Conservation (phyloP, 768 basidiomycete genomes). For the Phylloporus rhodoxanthus region DNA sequence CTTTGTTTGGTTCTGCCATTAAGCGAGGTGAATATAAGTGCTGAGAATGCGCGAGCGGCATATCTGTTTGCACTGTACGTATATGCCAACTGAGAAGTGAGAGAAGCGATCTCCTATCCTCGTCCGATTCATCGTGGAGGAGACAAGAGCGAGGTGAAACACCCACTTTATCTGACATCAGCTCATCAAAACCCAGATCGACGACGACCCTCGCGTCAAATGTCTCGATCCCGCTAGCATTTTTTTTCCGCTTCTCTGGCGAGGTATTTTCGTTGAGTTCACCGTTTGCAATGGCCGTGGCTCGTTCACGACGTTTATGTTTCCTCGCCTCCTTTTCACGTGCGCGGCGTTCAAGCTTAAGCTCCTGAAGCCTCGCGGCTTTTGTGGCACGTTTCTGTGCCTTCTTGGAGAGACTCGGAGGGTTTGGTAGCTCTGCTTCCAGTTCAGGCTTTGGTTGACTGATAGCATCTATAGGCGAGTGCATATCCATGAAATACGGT, state of each 20-base stretch:
- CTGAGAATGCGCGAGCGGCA: constrained; percentile 61
- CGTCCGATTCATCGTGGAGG: constrained; percentile 7
- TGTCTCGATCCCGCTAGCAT: constrained; percentile 34
- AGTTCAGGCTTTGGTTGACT: constrained; percentile 14
- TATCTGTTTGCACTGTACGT: constrained; percentile 84
- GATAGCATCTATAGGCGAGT: constrained; percentile 3
- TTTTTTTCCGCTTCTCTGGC: constrained; percentile 15
- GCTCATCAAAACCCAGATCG: constrained; percentile 88
- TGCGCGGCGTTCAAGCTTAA: constrained; percentile 69
- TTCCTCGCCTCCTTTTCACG: constrained; percentile 74
- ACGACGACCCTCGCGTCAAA: constrained; percentile 69
- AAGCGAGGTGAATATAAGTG: constrained; percentile 75
- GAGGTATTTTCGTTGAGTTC: constrained; percentile 33
- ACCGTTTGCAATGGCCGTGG: constrained; percentile 47
- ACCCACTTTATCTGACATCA: constrained; percentile 89
- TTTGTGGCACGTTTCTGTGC: constrained; percentile 74
- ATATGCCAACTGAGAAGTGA: constrained; percentile 87
- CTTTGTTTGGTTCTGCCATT: constrained; percentile 61
- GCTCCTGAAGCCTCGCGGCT: constrained; percentile 55
- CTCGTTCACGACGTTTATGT: constrained; percentile 58
- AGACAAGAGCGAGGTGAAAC: constrained; percentile 12
- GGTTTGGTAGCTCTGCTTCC: constrained; percentile 10
- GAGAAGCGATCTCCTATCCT: constrained; percentile 79
- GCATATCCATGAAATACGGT: constrained; percentile 13
- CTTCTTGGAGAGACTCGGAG: constrained; percentile 59